Base-by-base conservation (phyloP, 2,329 filamentous ascomycete species). In the Diaporthe vexans region DNA sequence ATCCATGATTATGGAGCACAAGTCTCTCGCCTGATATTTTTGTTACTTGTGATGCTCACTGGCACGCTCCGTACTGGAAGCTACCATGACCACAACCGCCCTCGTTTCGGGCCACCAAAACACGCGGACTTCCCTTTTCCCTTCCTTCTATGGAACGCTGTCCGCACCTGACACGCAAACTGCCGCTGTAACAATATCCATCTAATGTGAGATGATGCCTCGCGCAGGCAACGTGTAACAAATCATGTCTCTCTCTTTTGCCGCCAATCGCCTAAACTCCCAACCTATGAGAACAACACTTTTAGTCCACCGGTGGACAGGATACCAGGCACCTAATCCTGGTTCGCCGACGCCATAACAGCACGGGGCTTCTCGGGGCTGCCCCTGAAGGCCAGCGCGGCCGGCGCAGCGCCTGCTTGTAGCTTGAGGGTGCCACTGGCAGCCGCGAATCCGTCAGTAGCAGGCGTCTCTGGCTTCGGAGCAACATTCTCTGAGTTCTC, bases 361-460 rank as follows among this genome's bases (percentile, higher is more conserved):
- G 71, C 71, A 65, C 48, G 67, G 24, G 78, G 46, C 83, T 91
- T 91, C 79, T 92, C 91, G 33, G 90, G 90, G 78, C 90, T 92
- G 77, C 88, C 88, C 79, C 90, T 88, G 83, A 90, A 90, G 78
- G 90, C 89, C 78, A 92, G 81, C 40, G 88, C 82, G 19, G 86
- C 87, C 35, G 85, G 79, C 68, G 72, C 73, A 48, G 73, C 77
- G 35, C 75, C 77, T 11, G 74, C 63, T 11, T 78, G 77, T 5
- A 68, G 48, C 48, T 68, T 68, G 33, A 68, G n/a, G 15, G 11
- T 40, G 9, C 63, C 48, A 11, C 52, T 68, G 15, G 48, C 46
- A 26, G 63, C 63, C 35, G 48, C 48, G 19, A 68, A 26, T 13
- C 33, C 29, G 21, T 37, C 33, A 17, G 61, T 71, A 43, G 63